Evolutionary conservation across 1,284 basidiomycete species (phyloP).

Genomic region (Heliocybe sulcata): DNA sequence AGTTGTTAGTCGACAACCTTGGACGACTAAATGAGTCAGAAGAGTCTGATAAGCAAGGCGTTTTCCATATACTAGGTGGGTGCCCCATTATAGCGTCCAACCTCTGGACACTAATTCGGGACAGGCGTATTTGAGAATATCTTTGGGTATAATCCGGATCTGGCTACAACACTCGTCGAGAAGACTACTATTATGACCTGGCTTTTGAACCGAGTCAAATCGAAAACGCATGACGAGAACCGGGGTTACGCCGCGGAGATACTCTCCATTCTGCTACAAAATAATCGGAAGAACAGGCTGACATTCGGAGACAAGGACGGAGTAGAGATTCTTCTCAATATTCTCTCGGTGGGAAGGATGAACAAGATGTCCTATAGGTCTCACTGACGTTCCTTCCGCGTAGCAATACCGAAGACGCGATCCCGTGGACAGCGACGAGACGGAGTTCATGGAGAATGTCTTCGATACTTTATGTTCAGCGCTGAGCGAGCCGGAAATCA

Average conservation of each 20-base stretch:
- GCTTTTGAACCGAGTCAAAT: slow-evolving; percentile 74
- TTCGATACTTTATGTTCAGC: slow-evolving; percentile 88
- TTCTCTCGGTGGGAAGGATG: slow-evolving; percentile 63
- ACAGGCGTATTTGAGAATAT: slow-evolving; percentile 93
- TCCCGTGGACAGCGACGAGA: slow-evolving; percentile 82
- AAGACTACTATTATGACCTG: slow-evolving; percentile 76
- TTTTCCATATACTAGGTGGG: slow-evolving; percentile 85
- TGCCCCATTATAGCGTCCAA: slow-evolving; percentile 1
- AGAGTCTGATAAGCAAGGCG: slow-evolving; percentile 83
- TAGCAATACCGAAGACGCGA: slow-evolving; percentile 85
- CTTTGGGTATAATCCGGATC: slow-evolving; percentile 73
- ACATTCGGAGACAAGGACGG: slow-evolving; percentile 67
- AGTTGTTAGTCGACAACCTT: slow-evolving; percentile 88
- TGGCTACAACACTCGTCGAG: slow-evolving; percentile 63
- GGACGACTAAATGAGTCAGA: slow-evolving; percentile 76
- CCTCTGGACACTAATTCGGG: slow-evolving; percentile 4
- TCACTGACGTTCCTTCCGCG: not conserved
- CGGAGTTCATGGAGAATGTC: slow-evolving; percentile 96
- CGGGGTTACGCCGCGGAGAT: slow-evolving; percentile 85
- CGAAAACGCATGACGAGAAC: slow-evolving; percentile 76
- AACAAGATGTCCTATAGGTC: slow-evolving; percentile 4
- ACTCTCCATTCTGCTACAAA: slow-evolving; percentile 83
- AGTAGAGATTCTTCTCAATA: slow-evolving; percentile 72
- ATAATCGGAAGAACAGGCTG: slow-evolving; percentile 57
- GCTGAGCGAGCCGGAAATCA: slow-evolving; percentile 68